Evolutionary conservation across 192 early-diverging fungal genomes (phyloP), one percentile per base, ranked within the genome.

Genomic region (Coemansia sp.): DNA sequence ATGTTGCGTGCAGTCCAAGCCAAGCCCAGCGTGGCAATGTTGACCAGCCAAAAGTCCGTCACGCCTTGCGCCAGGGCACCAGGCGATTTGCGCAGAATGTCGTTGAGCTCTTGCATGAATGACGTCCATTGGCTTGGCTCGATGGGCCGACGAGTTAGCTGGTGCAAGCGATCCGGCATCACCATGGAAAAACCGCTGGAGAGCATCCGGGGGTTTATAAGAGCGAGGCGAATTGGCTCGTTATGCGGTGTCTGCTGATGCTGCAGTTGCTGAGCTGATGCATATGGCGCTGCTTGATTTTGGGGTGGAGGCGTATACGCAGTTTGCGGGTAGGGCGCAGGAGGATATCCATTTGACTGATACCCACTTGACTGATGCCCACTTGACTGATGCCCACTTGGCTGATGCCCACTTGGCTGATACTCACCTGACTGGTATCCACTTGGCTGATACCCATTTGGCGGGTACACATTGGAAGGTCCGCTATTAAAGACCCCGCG

Each of bases 101-200:
- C 52, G 51, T 74, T 74, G 18, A 74, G 39, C 21, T 74, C 45
- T 10, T 42, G 48, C 11, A 69, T 58, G 31, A 69, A 69, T 27
- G 32, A 10, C 1, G 50, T 38, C 67, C 67, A 69, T 25, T 33
- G 41, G 14, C 23, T 23, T 0, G 43, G 8, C 40, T 53, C 49
- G 4, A 58, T 17, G 2, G 58, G 50, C 15, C 38, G 41, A 8
- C 39, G 45, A 0, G 59, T 36, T 2, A 69, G 40, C 8, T 22
- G n/a, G 13, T 19, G 35, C 4, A 71, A 41, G 3, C 42, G 9
- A 13, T 48, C 32, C 3, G 70, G 70, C 30, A 63, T 51, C 1
- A 31, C 31, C 7, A 18, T 14, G 0, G 64, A 51, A 37, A 74
- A 74, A 5, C 70, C 70, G 36, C 64, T 74, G 8, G 60, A 49